Conservation (phyloP, 495 filamentous ascomycete species). For the Evernia prunastri region DNA sequence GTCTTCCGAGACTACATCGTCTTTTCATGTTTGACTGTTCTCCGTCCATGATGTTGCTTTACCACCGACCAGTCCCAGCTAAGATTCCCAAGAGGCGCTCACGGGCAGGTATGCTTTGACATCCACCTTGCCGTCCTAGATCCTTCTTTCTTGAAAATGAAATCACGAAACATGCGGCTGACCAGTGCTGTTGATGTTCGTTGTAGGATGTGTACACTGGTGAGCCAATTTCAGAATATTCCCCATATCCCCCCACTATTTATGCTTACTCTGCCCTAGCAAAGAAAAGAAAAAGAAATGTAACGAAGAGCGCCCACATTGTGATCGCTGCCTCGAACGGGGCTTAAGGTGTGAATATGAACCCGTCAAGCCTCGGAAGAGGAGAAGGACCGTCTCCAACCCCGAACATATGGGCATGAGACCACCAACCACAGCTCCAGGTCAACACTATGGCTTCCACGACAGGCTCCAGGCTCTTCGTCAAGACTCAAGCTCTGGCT, state of each 20-base stretch:
- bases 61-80: constrained; percentile 49
- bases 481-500: constrained; percentile 29
- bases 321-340: constrained; percentile 51
- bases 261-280: constrained; percentile 26
- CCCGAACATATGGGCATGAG: constrained; percentile 29
- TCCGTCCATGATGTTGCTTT: constrained; percentile 47
- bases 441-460: constrained; percentile 30
- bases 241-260: constrained; percentile 2
- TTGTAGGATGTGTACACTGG: constrained; percentile 53
- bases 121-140: constrained; percentile 1
- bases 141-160: background rate
- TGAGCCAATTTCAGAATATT: constrained; percentile 32
- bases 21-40: constrained; percentile 26
- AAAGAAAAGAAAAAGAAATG: constrained; percentile 64
- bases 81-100: constrained; percentile 56
- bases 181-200: constrained; percentile 6
- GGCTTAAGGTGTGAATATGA: constrained; percentile 51
- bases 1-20: constrained; percentile 14
- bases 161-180: constrained; percentile 15
- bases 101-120: constrained; percentile 47
- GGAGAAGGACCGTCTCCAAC: constrained; percentile 37
- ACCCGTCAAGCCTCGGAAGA: constrained; percentile 49
- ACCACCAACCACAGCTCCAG: constrained; percentile 28
- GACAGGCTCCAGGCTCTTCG: constrained; percentile 30
- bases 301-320: constrained; percentile 53